Evolutionary conservation across 202 grass and related monocot genomes (phyloP), one percentile per base, ranked within the genome.

Genomic region (Carex arenaria): DNA sequence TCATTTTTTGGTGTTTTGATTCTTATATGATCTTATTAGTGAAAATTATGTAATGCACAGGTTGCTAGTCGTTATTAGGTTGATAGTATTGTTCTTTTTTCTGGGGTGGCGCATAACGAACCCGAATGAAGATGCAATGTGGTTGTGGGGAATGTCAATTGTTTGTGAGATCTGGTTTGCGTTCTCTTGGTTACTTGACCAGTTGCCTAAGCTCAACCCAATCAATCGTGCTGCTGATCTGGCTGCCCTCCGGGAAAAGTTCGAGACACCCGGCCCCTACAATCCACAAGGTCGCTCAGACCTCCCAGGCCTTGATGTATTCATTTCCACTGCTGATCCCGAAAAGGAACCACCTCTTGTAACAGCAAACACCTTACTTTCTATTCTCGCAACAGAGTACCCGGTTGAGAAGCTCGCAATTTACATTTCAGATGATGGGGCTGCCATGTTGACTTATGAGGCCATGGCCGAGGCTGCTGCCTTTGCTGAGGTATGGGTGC

Each of bases 111-210:
- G 85, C 10, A 71, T 87, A 40, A 65, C 76, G 3, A 90, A 90
- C 66, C 88, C 88, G 18, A 90, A 90, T 51, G 43, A 67, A 65
- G 88, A 90, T 13, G 88, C 88, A 10, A 80, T 86, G 84, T 86
- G 84, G 87, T 76, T 88, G 36, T 86, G 86, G 76, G 73, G 56
- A 0, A 31, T 85, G 32, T 80, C 88, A 85, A 83, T 93, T 74
- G 88, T 85, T 32, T 85, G 91, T 8, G 91, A 90, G 86, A 65
- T 93, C 59, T 93, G 91, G 91, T 93, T 93, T 19, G 88, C 91
- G 12, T 82, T 82, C 68, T 64, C 51, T 53, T 77, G 79, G 51
- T 23, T 82, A 20, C 72, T 82, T 59, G 70, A 87, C 67, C 45
- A 72, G 12, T 22, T 43, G 31, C 79, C 85, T 18, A 36, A 26